These are phyloP conservation scores for Asterochloris erici DNA, from an alignment of 139 green algal genomes.

Conservation along the genomic window DNA sequence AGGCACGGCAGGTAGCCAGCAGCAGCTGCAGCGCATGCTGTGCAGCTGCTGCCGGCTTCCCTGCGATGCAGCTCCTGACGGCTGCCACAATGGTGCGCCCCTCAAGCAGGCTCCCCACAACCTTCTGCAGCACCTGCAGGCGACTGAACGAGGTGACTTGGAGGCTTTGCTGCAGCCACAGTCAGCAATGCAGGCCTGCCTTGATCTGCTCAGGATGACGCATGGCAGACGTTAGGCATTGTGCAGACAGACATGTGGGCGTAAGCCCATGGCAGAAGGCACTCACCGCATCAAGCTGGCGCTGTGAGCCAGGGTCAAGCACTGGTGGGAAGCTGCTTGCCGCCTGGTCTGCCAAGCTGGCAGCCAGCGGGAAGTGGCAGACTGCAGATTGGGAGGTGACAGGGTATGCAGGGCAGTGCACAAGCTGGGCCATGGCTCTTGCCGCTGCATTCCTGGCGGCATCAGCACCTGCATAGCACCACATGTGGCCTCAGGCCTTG, in stretches of 20 bases:
- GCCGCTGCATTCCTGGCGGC: conserved; percentile 4
- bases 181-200: too few relatives aligned
- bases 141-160: too few relatives aligned
- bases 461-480: conserved; percentile 13
- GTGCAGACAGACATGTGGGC: too few relatives aligned
- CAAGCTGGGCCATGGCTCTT: conserved; percentile 1
- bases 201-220: too few relatives aligned
- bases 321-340: not conserved
- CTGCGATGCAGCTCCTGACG: too few relatives aligned
- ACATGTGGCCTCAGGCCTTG: not conserved
- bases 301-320: not conserved
- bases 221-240: too few relatives aligned
- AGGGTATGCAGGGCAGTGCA: conserved; percentile 1
- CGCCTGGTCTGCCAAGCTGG: not conserved
- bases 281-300: too few relatives aligned
- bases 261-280: too few relatives aligned
- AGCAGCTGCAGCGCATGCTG: conserved; percentile 32
- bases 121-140: too few relatives aligned
- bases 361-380: not conserved
- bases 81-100: too few relatives aligned
- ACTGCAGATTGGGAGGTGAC: not conserved
- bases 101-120: too few relatives aligned
- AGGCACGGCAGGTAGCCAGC: conserved; percentile 31
- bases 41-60: not conserved
- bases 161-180: too few relatives aligned